A percentile compares a stretch with the other conserved stretches of the same genome.
Evolutionary conservation across 305 asterid species (phyloP).

Genomic region (Ajuga reptans): DNA sequence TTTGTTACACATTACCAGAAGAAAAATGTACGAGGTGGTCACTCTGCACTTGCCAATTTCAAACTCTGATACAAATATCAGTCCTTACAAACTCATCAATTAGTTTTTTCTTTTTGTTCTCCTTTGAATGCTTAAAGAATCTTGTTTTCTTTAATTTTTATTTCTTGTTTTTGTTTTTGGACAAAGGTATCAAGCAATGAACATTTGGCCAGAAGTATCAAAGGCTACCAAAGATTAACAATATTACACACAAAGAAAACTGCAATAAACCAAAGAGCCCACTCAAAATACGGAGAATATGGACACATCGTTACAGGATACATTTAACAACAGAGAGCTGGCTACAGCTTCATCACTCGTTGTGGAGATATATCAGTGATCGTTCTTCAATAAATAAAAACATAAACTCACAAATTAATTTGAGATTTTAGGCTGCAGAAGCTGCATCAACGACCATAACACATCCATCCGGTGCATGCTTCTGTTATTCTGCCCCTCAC

Average conservation of each 20-base stretch:
- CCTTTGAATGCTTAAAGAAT: too few species aligned
- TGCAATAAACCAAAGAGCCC: background rate
- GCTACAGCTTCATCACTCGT: background rate
- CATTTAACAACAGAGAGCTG: background rate
- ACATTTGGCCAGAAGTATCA: background rate
- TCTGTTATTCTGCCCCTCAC: slow-evolving; percentile 50
- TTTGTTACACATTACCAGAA: slow-evolving; percentile 40
- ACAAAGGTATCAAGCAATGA: background rate
- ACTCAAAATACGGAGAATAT: too few species aligned
- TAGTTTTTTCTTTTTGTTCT: too few species aligned
- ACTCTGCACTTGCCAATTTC: slow-evolving; percentile 35
- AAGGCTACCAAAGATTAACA: background rate
- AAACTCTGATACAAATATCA: background rate
- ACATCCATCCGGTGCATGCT: slow-evolving; percentile 90
- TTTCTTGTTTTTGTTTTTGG: too few species aligned
- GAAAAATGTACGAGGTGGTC: slow-evolving; percentile 29
- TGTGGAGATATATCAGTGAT: background rate
- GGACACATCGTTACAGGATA: background rate
- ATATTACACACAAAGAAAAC: background rate
- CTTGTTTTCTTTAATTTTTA: too few species aligned
- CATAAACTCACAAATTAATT: slow-evolving; percentile 1
- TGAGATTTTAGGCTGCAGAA: slow-evolving; percentile 53
- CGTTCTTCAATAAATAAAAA: background rate
- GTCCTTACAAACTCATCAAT: too few species aligned
- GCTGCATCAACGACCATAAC: slow-evolving; percentile 84